Conservation (phyloP, 2,329 filamentous ascomycete species). For the Trichoderma koningiopsis region DNA sequence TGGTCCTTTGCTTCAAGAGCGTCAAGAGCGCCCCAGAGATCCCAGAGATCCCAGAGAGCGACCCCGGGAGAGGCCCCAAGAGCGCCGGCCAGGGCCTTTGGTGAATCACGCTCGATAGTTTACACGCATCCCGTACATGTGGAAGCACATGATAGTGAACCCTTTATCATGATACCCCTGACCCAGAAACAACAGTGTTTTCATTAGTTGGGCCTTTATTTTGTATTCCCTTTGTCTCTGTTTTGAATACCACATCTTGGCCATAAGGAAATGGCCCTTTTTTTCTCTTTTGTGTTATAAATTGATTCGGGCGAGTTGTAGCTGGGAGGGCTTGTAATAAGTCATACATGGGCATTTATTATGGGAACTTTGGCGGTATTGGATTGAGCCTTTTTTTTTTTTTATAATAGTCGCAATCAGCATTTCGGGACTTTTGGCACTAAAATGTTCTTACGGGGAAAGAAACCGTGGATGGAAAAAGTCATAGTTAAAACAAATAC, state of each 20-base stretch:
- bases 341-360: background rate
- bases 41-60: slow-evolving; percentile 16
- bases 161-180: slow-evolving; percentile 20
- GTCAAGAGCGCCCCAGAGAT: slow-evolving; percentile 30
- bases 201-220: slow-evolving; percentile 5
- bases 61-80: slow-evolving; percentile 25
- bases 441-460: background rate
- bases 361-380: background rate
- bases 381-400: slow-evolving; percentile 1
- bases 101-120: slow-evolving; percentile 36
- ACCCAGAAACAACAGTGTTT: background rate
- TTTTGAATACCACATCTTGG: slow-evolving; percentile 6
- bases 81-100: slow-evolving; percentile 34
- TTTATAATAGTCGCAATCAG: background rate
- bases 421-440: background rate
- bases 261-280: background rate
- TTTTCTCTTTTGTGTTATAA: slow-evolving; percentile 7
- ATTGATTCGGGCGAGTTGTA: background rate
- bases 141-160: background rate
- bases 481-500: background rate
- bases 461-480: slow-evolving; percentile 2
- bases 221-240: background rate
- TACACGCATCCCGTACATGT: background rate
- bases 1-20: slow-evolving; percentile 13
- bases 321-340: background rate